Percentiles rank a stretch among this genome's conserved stretches.
These are phyloP conservation scores for Angomonas desouzai DNA, from an alignment of 208 protist genomes.

Conservation along the genomic window DNA sequence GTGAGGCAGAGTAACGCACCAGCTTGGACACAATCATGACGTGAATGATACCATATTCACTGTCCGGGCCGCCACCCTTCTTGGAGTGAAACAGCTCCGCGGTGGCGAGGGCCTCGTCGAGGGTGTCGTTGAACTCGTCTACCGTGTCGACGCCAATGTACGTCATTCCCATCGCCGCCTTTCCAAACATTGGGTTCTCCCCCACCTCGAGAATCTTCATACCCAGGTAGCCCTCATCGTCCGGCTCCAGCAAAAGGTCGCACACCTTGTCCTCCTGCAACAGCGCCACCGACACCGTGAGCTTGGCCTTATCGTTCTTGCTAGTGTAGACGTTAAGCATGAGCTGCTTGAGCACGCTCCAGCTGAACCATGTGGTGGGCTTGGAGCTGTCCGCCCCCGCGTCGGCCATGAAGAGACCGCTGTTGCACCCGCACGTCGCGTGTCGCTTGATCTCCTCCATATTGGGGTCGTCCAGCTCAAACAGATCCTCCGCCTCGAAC, in stretches of 20 bases:
- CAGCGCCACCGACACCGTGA: slow-evolving; percentile 56
- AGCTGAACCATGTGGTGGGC: slow-evolving; percentile 59
- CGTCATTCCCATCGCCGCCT: slow-evolving; percentile 48
- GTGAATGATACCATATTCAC: slow-evolving; percentile 67
- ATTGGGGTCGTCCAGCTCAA: slow-evolving; percentile 32
- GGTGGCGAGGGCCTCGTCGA: slow-evolving; percentile 32
- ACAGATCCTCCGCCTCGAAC: slow-evolving; percentile 14
- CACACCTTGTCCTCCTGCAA: slow-evolving; percentile 69
- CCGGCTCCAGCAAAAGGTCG: slow-evolving; percentile 32
- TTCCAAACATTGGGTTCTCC: slow-evolving; percentile 71
- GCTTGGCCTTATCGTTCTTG: slow-evolving; percentile 24
- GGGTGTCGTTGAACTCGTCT: slow-evolving; percentile 52
- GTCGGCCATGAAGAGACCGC: slow-evolving; percentile 62
- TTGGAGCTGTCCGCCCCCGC: slow-evolving; percentile 29
- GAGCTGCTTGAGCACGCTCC: slow-evolving; percentile 46
- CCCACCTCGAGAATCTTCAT: slow-evolving; percentile 48
- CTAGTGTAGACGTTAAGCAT: slow-evolving; percentile 51
- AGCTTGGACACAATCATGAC: slow-evolving; percentile 69
- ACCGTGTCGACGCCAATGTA: slow-evolving; percentile 57
- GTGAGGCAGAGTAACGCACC: slow-evolving; percentile 28
- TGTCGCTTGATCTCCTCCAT: slow-evolving; percentile 59
- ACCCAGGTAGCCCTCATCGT: not conserved
- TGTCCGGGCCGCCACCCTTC: slow-evolving; percentile 2
- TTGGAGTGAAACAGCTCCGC: slow-evolving; percentile 15
- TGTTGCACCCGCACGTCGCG: slow-evolving; percentile 55